phyloP scores from a whole-genome alignment of 441 rosid species.

The Adansonia madagascariensis region DNA sequence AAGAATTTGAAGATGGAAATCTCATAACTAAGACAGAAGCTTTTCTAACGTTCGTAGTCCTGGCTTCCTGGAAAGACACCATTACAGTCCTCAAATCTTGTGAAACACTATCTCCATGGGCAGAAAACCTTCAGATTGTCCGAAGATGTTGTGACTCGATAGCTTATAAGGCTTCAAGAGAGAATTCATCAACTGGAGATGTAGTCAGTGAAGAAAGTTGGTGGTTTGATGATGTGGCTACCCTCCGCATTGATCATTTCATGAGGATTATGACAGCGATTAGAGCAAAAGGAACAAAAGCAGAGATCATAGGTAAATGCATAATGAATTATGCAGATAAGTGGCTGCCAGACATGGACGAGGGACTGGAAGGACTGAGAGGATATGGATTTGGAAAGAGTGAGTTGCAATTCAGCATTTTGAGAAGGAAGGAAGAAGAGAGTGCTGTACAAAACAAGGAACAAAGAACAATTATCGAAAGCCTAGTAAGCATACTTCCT shows the following conservation, averaged over 20 bases:
- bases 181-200: constrained; percentile 37
- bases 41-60: constrained; percentile 69
- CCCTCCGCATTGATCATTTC: constrained; percentile 62
- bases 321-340: too few relatives aligned
- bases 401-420: constrained; percentile 61
- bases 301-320: constrained; percentile 54
- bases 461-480: too few relatives aligned
- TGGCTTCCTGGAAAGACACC: constrained; percentile 75
- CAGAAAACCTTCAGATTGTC: constrained; percentile 59
- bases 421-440: constrained; percentile 39
- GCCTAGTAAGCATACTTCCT: too few relatives aligned
- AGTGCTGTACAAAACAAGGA: too few relatives aligned
- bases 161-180: constrained; percentile 68
- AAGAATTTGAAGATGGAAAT: constrained; percentile 80
- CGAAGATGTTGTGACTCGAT: constrained; percentile 79
- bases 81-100: constrained; percentile 67
- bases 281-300: constrained; percentile 54
- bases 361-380: constrained; percentile 8
- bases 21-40: constrained; percentile 76
- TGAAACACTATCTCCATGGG: constrained; percentile 70
- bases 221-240: constrained; percentile 43
- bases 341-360: too few relatives aligned
- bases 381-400: constrained; percentile 61
- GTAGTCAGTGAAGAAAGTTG: constrained; percentile 40
- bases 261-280: constrained; percentile 63